phyloP scores from a whole-genome alignment of 495 filamentous ascomycete genomes.

The Penicillium pulvis region DNA sequence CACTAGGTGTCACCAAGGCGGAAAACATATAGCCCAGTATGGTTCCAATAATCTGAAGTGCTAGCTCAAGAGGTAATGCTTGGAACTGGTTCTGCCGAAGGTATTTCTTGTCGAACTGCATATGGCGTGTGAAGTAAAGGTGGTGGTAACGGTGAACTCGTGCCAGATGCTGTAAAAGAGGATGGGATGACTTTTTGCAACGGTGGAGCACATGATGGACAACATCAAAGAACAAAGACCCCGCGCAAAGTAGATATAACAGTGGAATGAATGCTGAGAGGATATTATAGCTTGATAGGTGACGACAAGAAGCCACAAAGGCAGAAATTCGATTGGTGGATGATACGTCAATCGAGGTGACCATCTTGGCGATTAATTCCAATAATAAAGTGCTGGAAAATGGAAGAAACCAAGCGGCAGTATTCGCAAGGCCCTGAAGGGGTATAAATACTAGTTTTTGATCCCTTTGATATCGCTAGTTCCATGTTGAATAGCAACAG shows the following conservation, averaged over 20 bases:
- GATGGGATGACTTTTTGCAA: constrained; percentile 19
- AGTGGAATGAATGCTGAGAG: background rate
- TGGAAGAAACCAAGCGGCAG: too few species aligned
- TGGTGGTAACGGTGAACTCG: constrained; percentile 26
- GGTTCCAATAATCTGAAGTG: background rate
- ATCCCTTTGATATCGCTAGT: background rate
- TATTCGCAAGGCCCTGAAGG: too few species aligned
- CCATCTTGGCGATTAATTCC: background rate
- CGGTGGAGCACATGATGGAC: constrained; percentile 21
- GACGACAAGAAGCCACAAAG: background rate
- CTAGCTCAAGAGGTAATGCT: constrained; percentile 22
- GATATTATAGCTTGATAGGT: background rate
- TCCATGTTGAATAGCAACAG: background rate
- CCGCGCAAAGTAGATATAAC: constrained; percentile 2
- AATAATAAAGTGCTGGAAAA: background rate
- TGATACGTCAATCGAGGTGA: background rate
- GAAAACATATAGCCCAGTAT: background rate
- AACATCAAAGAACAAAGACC: constrained; percentile 26
- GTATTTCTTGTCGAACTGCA: constrained; percentile 22
- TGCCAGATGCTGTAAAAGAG: constrained; percentile 17
- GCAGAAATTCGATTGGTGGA: background rate
- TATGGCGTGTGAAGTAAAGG: constrained; percentile 23
- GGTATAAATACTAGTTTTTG: background rate
- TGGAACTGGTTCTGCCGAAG: constrained; percentile 16
- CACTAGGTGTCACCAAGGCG: background rate